Base-by-base conservation (phyloP, 2,329 filamentous ascomycete species). In the Epichloe gansuensis region DNA sequence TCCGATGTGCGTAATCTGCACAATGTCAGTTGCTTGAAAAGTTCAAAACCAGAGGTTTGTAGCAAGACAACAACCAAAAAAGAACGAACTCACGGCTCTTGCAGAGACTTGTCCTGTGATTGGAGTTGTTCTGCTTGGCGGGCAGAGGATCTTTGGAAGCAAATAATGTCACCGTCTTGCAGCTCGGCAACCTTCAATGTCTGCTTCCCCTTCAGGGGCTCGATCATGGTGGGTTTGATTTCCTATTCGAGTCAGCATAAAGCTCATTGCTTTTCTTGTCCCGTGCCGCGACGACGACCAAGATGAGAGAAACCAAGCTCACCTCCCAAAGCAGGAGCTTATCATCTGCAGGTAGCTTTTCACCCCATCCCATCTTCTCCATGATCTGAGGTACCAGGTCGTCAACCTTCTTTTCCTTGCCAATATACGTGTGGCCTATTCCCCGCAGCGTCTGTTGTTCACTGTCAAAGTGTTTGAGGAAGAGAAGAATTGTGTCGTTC, bases 141-240 rank as follows among this genome's bases (percentile, higher is more conserved):
- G 46, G 80, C 77, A 1, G 65, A 70, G 28, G 77, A 72, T 55
- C 81, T 80, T 66, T 98, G 93, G 71, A 97, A 96, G 64, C 91
- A 95, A 53, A 98, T 82, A 59, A 98, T 95, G 64, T 98, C 93
- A 48, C 93, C 93, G 62, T 98, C 91, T 65, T 97, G 91, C 25
- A 98, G 86, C 67, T 98, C 94, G 1, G 93, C 93, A 55, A 88
- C 83, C 59, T 90, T 87, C 55, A 98, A 77, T 0, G 90, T 89
- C 63, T 89, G 83, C 71, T 95, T 97, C 0, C 85, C 80, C 70
- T 96, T 97, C 74, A 98, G 85, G 6, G 81, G 78, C 65, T 98
- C 94, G 59, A 98, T 95, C 91, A 97, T 97, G 55, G 83, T 88
- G 50, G 91, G 90, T 70, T 97, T 98, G 70, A 98, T 97, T 73